Conservation (phyloP, 768 basidiomycete genomes). For the Psilocybe tampanensis region DNA sequence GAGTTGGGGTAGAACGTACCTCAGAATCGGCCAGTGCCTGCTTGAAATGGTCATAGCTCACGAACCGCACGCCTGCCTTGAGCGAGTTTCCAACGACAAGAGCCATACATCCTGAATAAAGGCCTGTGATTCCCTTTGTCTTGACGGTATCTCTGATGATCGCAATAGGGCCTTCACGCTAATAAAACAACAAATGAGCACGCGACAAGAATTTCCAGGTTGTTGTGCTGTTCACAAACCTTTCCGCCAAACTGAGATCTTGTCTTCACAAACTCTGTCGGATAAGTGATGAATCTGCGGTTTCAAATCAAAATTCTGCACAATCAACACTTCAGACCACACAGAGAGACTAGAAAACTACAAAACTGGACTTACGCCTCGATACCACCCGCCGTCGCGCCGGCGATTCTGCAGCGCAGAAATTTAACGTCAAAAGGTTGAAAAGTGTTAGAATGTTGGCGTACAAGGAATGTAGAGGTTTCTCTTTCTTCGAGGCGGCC, state of each 20-base stretch:
- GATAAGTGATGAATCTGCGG: slow-evolving; percentile 79
- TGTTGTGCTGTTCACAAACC: slow-evolving; percentile 37
- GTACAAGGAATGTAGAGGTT: slow-evolving; percentile 79
- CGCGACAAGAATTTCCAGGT: neutral
- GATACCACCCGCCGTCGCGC: slow-evolving; percentile 88
- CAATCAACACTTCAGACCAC: slow-evolving; percentile 32
- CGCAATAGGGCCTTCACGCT: slow-evolving; percentile 68
- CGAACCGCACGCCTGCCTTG: slow-evolving; percentile 96
- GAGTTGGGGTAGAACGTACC: slow-evolving; percentile 42
- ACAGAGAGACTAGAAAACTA: neutral
- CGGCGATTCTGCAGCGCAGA: slow-evolving; percentile 60
- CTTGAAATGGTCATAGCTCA: slow-evolving; percentile 95
- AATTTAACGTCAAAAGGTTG: neutral
- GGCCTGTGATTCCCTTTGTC: slow-evolving; percentile 74
- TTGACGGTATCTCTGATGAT: slow-evolving; percentile 77
- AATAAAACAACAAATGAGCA: neutral
- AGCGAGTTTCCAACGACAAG: slow-evolving; percentile 88
- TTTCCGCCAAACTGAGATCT: slow-evolving; percentile 89
- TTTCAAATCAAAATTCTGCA: slow-evolving; percentile 28
- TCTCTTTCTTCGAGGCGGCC: slow-evolving; percentile 69
- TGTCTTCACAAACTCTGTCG: slow-evolving; percentile 93
- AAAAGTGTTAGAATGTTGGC: slow-evolving; percentile 12
- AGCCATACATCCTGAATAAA: slow-evolving; percentile 94
- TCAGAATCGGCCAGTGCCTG: slow-evolving; percentile 76
- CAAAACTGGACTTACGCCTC: slow-evolving; percentile 73